Conservation (phyloP, 2,329 filamentous ascomycete genomes). For the Huntiella abstrusa region DNA sequence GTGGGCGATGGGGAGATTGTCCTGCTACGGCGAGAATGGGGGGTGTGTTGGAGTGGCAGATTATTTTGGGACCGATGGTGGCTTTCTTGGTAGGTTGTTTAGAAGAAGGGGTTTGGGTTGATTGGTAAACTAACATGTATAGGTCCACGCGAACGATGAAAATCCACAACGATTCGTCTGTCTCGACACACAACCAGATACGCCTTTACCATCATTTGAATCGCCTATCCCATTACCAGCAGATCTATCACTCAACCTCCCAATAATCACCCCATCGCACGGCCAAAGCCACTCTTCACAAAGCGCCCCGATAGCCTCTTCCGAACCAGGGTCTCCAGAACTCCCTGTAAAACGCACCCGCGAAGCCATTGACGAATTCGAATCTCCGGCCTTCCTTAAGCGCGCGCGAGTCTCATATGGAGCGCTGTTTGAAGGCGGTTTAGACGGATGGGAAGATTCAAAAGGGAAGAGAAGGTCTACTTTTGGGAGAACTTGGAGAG, state of each 20-base stretch:
- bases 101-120: background rate
- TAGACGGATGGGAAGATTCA: constrained; percentile 49
- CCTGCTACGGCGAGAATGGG: constrained; percentile 27
- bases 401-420: constrained; percentile 51
- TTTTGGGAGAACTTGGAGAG: constrained; percentile 49
- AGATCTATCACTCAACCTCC: constrained; percentile 4
- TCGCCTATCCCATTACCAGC: constrained; percentile 7
- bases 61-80: constrained; percentile 34
- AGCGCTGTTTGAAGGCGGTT: constrained; percentile 41
- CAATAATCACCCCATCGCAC: constrained; percentile 12
- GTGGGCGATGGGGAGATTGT: constrained; percentile 45
- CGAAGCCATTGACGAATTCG: constrained; percentile 34
- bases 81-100: constrained; percentile 23
- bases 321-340: no score
- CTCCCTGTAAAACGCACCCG: constrained; percentile 13
- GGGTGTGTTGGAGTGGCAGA: constrained; percentile 38
- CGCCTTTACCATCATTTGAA: constrained; percentile 14
- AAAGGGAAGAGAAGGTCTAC: constrained; percentile 18
- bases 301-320: no score
- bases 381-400: constrained; percentile 66
- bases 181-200: constrained; percentile 23
- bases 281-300: no score
- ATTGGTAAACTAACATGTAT: background rate
- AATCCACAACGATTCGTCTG: constrained; percentile 26
- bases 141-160: constrained; percentile 8